phyloP scores from a whole-genome alignment of 2,329 filamentous ascomycete genomes.

The Coniochaeta pulveracea region DNA sequence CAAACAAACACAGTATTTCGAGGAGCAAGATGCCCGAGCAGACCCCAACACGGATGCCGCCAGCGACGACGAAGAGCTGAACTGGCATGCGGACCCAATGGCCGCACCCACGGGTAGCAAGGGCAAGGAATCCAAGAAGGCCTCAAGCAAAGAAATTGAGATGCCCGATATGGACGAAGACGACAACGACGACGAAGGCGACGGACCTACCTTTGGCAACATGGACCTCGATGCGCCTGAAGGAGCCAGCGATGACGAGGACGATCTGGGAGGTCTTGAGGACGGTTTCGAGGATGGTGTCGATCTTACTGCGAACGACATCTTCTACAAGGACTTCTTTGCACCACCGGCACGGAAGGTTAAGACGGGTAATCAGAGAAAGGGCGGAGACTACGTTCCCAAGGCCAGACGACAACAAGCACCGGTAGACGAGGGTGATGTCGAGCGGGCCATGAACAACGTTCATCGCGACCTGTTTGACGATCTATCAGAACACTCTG shows the following conservation, averaged over 20 bases:
- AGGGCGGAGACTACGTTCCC: constrained; percentile 23
- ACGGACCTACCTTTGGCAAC: constrained; percentile 74
- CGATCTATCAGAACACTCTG: constrained; percentile 54
- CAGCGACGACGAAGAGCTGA: constrained; percentile 76
- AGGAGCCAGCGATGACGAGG: constrained; percentile 56
- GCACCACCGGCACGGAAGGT: constrained; percentile 69
- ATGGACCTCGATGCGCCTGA: constrained; percentile 63
- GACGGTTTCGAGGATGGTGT: constrained; percentile 45
- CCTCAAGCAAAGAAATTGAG: constrained; percentile 18
- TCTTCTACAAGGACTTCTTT: constrained; percentile 92
- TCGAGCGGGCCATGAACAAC: constrained; percentile 75
- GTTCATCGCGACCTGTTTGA: constrained; percentile 88
- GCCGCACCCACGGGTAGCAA: constrained; percentile 11
- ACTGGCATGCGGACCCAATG: constrained; percentile 76
- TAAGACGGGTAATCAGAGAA: constrained; percentile 36
- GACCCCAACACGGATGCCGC: constrained; percentile 63
- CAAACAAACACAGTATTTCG: constrained; percentile 79
- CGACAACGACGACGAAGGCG: constrained; percentile 49
- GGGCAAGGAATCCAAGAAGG: constrained; percentile 12
- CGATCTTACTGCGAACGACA: constrained; percentile 66
- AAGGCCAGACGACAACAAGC: constrained; percentile 26
- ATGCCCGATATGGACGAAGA: constrained; percentile 19
- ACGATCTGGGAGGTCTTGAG: constrained; percentile 34
- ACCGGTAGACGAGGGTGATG: constrained; percentile 51
- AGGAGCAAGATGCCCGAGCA: constrained; percentile 70